phyloP scores from a whole-genome alignment of 805 yeast genomes.

The Blastobotrys americana region DNA sequence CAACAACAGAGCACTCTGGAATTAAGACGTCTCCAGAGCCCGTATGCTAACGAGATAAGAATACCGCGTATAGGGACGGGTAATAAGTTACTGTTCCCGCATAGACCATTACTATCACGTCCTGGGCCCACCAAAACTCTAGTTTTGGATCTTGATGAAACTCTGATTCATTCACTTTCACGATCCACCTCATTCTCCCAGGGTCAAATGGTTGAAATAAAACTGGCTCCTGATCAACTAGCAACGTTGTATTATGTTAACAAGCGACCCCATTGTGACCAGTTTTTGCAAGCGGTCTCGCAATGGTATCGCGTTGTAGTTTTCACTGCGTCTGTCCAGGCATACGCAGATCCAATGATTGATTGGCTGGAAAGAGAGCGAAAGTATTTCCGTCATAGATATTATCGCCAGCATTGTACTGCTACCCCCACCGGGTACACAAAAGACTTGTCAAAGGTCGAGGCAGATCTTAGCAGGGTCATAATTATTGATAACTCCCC shows the following conservation, averaged over 20 bases:
- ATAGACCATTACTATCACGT: conserved; percentile 17
- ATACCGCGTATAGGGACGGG: neutral
- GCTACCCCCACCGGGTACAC: conserved; percentile 66
- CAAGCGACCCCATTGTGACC: conserved; percentile 87
- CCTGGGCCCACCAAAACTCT: conserved; percentile 49
- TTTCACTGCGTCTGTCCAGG: conserved; percentile 90
- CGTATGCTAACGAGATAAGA: conserved; percentile 5
- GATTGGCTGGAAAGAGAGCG: conserved; percentile 76
- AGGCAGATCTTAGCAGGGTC: conserved; percentile 56
- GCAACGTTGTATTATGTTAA: conserved; percentile 84
- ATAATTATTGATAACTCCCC: conserved; percentile 91
- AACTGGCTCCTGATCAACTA: conserved; percentile 51
- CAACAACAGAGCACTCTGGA: neutral
- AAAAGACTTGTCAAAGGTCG: conserved; percentile 53
- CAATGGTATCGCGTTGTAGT: conserved; percentile 86
- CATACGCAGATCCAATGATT: conserved; percentile 95
- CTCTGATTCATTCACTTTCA: conserved; percentile 84
- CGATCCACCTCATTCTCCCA: conserved; percentile 42
- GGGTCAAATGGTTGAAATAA: conserved; percentile 76
- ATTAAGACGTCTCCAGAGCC: conserved; percentile 10
- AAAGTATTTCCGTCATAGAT: conserved; percentile 48
- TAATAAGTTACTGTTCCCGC: conserved; percentile 10
- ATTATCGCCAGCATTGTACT: conserved; percentile 75
- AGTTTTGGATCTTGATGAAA: conserved; percentile 87
- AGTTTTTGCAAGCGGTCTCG: conserved; percentile 67